Evolutionary conservation across 2,329 filamentous ascomycete species (phyloP), one percentile per base, ranked within the genome.

Genomic region (Penicillium sp.): DNA sequence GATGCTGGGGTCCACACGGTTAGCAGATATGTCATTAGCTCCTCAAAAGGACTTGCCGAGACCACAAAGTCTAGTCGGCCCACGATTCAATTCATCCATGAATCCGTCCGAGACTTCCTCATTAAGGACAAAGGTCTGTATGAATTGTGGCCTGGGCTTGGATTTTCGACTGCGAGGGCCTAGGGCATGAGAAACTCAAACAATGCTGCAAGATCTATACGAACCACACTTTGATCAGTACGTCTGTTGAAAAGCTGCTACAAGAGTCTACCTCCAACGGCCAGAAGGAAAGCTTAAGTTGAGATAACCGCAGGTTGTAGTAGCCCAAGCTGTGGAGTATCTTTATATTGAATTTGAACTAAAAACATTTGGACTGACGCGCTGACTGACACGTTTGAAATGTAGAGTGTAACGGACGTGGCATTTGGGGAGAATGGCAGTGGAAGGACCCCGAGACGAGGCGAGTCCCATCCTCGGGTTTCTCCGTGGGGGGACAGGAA

Each of bases 171-270:
- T 51, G 74, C 18, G 50, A 67, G 27, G 64, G 68, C 0, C 48
- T 59, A 35, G 71, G 77, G 44, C 72, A 83, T 38, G 73, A 81
- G 1, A 62, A 49, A 16, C 62, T 82, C 6, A 81, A 76, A 56
- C 44, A 71, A n/a, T 61, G 61, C 39, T 65, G 63, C 41, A 29
- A 43, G n/a, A 13, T 45, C 1, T 61, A 60, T n/a, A 45, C 51
- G 13, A 53, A 19, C 2, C 46, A 55, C 39, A 14, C 1, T 14
- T 36, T 42, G 11, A 11, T 48, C 16, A n/a, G 11, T 11, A 11
- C n/a, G 34, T 45, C 32, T 34, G 7, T 41, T 1, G 23, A 8
- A 13, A 51, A 34, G 5, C 19, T 54, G 16, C 13, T 29, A 4
- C n/a, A 34, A 18, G 40, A 39, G 27, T n/a, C 18, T 18, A 35